Base-by-base conservation (phyloP, 176 grass and related monocot genomes). In the Puya raimondii region DNA sequence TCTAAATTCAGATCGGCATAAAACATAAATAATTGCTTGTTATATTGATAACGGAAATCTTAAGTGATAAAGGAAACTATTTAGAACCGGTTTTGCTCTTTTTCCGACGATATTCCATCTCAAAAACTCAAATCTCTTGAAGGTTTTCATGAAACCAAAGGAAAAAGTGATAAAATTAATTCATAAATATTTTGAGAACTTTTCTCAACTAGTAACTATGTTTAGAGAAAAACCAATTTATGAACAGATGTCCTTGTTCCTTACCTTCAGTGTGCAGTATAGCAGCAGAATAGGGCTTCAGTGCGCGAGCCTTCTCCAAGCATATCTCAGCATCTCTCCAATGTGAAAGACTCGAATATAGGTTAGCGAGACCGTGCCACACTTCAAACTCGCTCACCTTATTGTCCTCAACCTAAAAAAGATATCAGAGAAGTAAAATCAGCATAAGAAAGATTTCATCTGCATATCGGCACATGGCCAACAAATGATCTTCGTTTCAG, bases 361-460 rank as follows among this genome's bases (percentile, higher is more conserved):
- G 58, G 78, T 91, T 93, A 33, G 87, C 84, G 80, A 99, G 94
- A 86, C 87, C 94, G 79, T 93, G 94, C 94, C 94, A 99, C 59
- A 99, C 90, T 86, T 99, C 94, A 80, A 93, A 83, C 69, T 99
- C 95, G 11, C 80, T 93, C 20, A 91, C 90, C 74, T 86, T 89
- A 68, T 76, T 53, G 61, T 90, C 79, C 21, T 73, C 23, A 21
- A 84, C 80, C 85, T 91, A 72, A 76, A 84, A 75, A 12, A 75
- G 71, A 64, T 74, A 71, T 52, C 64, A 20, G 59, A 69, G 66
- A 4, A 65, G 57, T 50, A 63, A 7, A 16, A 1, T 56, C 65
- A 16, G 10, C 22, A 49, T 17, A 66, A 57, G 4, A 77, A 47
- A 58, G 0, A 64, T 8, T 22, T 21, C 56, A 42, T 49, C 52